Evolutionary conservation across 2,329 filamentous ascomycete genomes (phyloP).

Genomic region (Sporothrix mexicana): DNA sequence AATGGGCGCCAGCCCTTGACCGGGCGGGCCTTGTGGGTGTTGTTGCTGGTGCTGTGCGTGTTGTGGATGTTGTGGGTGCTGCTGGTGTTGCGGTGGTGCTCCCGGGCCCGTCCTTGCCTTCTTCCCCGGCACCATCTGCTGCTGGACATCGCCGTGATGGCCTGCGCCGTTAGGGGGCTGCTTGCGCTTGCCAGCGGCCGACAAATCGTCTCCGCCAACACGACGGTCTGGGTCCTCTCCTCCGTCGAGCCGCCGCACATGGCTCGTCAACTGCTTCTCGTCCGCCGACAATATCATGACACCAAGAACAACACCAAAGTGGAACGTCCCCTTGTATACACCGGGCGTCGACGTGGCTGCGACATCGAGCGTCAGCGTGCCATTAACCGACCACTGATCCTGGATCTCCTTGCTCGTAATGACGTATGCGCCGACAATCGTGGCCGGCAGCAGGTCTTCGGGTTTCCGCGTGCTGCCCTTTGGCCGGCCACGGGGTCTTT

Average conservation of each 20-base stretch:
- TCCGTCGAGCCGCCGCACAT: constrained; percentile 40
- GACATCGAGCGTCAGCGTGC: constrained; percentile 42
- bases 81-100: constrained; percentile 9
- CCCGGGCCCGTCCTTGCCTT: constrained; percentile 20
- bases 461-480: constrained; percentile 39
- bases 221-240: constrained; percentile 37
- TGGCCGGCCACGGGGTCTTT: constrained; percentile 38
- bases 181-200: constrained; percentile 39
- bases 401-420: constrained; percentile 41
- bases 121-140: constrained; percentile 30
- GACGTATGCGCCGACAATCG: constrained; percentile 41
- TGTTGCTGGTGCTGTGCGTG: constrained; percentile 20
- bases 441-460: constrained; percentile 35
- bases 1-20: constrained; percentile 18
- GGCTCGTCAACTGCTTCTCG: constrained; percentile 39
- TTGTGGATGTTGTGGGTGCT: constrained; percentile 6
- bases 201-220: constrained; percentile 31
- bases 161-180: constrained; percentile 35
- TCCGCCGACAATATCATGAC: constrained; percentile 42
- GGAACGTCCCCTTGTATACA: constrained; percentile 43
- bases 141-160: constrained; percentile 29
- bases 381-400: constrained; percentile 40
- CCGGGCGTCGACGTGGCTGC: constrained; percentile 38
- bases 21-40: constrained; percentile 2
- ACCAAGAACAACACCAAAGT: constrained; percentile 44